Evolutionary conservation across 176 grass and related monocot genomes (phyloP).

Genomic region (Eremochloa ophiuroides): DNA sequence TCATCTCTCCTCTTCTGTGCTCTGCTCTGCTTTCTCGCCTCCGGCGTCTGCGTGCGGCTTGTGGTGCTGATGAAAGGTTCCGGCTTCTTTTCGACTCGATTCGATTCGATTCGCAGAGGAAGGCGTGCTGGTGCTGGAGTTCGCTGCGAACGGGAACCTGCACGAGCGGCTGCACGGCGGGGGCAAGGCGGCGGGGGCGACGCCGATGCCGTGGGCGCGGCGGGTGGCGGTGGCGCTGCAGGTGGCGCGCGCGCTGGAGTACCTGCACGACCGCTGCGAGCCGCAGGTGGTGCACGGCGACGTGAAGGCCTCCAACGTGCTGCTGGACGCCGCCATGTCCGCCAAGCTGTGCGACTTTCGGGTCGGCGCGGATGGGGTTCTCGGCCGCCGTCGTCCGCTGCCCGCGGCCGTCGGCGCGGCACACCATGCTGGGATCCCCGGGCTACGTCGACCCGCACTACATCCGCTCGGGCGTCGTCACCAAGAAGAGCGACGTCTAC

Average conservation of each 20-base stretch:
- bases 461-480: conserved; percentile 75
- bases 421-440: conserved; percentile 69
- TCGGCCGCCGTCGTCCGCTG: conserved; percentile 79
- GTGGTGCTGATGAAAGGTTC: neutral
- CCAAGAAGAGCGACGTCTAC: conserved; percentile 98
- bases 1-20: neutral
- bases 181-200: conserved; percentile 6
- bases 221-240: conserved; percentile 63
- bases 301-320: conserved; percentile 88
- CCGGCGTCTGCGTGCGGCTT: neutral
- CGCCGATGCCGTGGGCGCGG: conserved; percentile 75
- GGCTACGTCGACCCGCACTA: conserved; percentile 98
- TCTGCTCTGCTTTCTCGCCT: neutral
- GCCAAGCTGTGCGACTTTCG: conserved; percentile 99
- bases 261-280: conserved; percentile 88
- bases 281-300: conserved; percentile 91
- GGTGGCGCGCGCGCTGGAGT: conserved; percentile 70
- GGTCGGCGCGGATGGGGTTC: conserved; percentile 81
- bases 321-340: conserved; percentile 64
- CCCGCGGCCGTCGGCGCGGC: conserved; percentile 47
- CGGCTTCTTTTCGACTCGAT: neutral
- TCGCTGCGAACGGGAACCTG: conserved; percentile 84
- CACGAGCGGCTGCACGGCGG: conserved; percentile 77
- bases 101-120: conserved; percentile 46
- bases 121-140: conserved; percentile 84